Evolutionary conservation across 306 rosid genomes (phyloP).

Genomic region (Gastrolobium villosum): DNA sequence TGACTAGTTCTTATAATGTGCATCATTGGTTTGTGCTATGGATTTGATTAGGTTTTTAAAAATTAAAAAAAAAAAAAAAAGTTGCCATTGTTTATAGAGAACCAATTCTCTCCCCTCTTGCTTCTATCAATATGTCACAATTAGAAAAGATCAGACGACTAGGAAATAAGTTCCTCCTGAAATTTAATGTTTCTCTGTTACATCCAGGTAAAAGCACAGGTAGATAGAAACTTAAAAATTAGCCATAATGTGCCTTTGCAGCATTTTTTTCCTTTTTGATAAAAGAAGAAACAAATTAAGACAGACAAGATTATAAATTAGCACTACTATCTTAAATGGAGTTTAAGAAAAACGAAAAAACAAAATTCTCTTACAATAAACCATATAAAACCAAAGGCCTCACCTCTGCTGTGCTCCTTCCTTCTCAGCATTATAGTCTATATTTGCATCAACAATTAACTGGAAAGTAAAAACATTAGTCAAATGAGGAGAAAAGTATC

Average conservation of each 20-base stretch:
- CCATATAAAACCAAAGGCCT: constrained; percentile 46
- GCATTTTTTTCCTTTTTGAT: background rate
- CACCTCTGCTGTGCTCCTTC: constrained; percentile 91
- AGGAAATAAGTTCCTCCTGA: background rate
- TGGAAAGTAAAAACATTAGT: constrained; percentile 49
- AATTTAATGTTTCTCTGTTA: background rate
- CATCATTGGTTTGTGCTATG: background rate
- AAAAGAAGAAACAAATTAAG: background rate
- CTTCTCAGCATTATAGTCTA: constrained; percentile 88
- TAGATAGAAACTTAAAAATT: background rate
- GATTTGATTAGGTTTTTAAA: background rate
- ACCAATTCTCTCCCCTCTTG: background rate
- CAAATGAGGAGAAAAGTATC: constrained; percentile 31
- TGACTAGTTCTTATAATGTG: background rate
- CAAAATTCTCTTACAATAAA: constrained; percentile 13
- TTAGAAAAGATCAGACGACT: background rate
- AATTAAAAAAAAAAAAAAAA: background rate
- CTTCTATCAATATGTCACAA: background rate
- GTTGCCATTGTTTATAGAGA: background rate
- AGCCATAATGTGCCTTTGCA: background rate
- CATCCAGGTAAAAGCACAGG: background rate
- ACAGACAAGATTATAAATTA: background rate
- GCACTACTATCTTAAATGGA: background rate
- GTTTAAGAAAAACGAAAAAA: background rate
- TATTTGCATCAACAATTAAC: constrained; percentile 78